Base-by-base conservation (phyloP, 331 rosid species). In the Quercus lobata region DNA sequence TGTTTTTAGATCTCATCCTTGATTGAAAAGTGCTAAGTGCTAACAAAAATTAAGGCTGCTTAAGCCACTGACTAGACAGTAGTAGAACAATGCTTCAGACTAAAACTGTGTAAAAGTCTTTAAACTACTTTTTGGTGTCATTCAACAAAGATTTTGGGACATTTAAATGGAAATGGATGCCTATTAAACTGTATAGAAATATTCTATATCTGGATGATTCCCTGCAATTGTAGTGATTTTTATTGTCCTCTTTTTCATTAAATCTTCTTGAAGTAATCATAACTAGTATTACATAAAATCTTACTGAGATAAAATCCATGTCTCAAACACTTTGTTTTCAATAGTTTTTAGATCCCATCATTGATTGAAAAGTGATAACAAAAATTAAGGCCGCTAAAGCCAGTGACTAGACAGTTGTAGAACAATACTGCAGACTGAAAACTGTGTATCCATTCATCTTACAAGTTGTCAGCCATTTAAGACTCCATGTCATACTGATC, bases 361-460 rank as follows among this genome's bases (percentile, higher is more conserved):
- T 24, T 60, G 30, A 60, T 9, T 21, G 30, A 29, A 60, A 24
- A 9, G 66, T 60, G 66, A 27, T 9, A 32, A 63, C 37, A 29
- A 65, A 5, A 30, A 30, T 25, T 15, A 17, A 37, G 34, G 46
- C 46, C 30, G 16, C 71, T 65, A 30, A 30, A 29, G 46, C 32
- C 46, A 4, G 24, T 16, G 46, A 30, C 4, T 65, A 6, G 34
- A 30, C 71, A 65, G 21, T 65, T 29, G n/a, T 14, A 53, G 52
- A 46, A 57, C 53, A 44, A 37, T 35, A 58, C 75, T 71, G 69
- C 32, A 46, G 53, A 10, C 41, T 63, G 73, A 75, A 78, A 75
- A 72, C 29, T 60, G 68, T 81, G 80, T 27, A 72, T 72, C 54
- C 54, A 57, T 70, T 83, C 63, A 19, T 72, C 54, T 12, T 61